Evolutionary conservation across 2,329 filamentous ascomycete genomes (phyloP).

Genomic region (Chlorencoelia australis): DNA sequence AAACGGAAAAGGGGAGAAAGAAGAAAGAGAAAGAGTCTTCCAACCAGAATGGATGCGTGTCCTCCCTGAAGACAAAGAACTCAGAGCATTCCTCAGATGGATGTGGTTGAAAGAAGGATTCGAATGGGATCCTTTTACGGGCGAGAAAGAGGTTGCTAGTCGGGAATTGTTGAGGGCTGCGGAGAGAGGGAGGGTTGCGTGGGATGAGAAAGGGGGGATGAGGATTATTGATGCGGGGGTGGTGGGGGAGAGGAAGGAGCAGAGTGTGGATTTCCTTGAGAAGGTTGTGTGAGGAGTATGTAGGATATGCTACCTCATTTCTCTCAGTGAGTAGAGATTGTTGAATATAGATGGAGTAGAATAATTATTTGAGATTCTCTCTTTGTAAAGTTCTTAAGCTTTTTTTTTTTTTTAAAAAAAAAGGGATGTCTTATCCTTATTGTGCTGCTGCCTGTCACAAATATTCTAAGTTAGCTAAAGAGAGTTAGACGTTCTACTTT

Average conservation of each 20-base stretch:
- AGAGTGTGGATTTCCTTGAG: not conserved
- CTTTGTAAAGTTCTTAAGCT: too few species aligned
- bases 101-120: slow-evolving; percentile 85
- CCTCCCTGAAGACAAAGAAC: slow-evolving; percentile 72
- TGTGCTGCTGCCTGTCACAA: too few species aligned
- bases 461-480: too few species aligned
- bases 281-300: not conserved
- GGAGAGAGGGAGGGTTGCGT: slow-evolving; percentile 41
- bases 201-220: slow-evolving; percentile 27
- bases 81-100: slow-evolving; percentile 80
- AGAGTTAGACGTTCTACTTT: too few species aligned
- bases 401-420: too few species aligned
- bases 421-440: too few species aligned
- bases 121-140: slow-evolving; percentile 67
- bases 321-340: too few species aligned
- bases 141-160: slow-evolving; percentile 45
- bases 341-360: too few species aligned
- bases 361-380: too few species aligned
- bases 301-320: too few species aligned
- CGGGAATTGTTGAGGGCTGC: slow-evolving; percentile 46
- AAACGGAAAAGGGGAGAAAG: slow-evolving; percentile 42
- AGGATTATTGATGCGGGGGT: slow-evolving; percentile 30
- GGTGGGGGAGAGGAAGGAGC: not conserved
- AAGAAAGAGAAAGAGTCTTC: too few species aligned
- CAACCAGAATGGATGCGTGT: slow-evolving; percentile 90